phyloP scores from a whole-genome alignment of 192 early-diverging fungal species.

The Rhizophagus clarus region DNA sequence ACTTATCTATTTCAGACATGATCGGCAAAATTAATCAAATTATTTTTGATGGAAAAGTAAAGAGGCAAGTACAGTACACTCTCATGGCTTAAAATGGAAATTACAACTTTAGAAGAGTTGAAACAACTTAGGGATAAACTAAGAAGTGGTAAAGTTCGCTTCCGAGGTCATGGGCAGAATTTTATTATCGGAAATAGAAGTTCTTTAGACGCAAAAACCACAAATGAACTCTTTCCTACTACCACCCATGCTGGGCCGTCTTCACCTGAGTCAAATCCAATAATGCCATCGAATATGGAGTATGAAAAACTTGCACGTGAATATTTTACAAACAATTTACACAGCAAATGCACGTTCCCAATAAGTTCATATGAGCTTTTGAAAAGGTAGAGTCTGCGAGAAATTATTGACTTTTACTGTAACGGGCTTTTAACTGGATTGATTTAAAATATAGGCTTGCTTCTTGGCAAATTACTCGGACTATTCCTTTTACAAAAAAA shows the following conservation, averaged over 20 bases:
- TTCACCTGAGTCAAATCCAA: background rate
- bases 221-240: background rate
- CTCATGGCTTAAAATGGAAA: background rate
- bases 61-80: too few species aligned
- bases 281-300: background rate
- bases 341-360: background rate
- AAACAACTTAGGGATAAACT: background rate
- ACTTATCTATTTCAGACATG: too few species aligned
- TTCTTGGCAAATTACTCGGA: background rate
- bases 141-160: background rate
- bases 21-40: too few species aligned
- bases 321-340: constrained; percentile 20
- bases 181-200: background rate
- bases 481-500: constrained; percentile 12
- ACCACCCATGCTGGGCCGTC: background rate
- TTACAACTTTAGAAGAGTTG: background rate
- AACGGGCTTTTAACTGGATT: background rate
- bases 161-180: background rate
- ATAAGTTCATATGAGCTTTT: constrained; percentile 11
- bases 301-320: background rate
- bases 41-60: too few species aligned
- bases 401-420: background rate
- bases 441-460: constrained; percentile 17
- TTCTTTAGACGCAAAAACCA: background rate
- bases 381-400: background rate